Base-by-base conservation (phyloP, 768 basidiomycete genomes). In the Psilocybe subaeruginosa region DNA sequence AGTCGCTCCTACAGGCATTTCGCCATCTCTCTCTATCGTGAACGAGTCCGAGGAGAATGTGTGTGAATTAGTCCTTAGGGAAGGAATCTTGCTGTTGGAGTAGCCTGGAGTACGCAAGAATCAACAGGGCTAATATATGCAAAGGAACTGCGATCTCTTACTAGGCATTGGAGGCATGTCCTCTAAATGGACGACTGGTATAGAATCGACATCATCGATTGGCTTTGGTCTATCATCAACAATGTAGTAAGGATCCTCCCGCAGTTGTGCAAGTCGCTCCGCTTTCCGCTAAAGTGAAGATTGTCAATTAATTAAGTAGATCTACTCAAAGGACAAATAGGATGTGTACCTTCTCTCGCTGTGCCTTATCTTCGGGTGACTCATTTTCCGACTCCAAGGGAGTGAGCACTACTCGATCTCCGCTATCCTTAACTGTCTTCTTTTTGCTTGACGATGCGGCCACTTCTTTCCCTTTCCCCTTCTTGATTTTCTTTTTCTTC, bases 161-260 rank as follows among this genome's bases (percentile, higher is more conserved):
- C 65, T 58, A 14, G 62, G 68, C 31, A 84, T 73, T 45, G 87
- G 75, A 2, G 85, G 88, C 73, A 92, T 82, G 60, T 83, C 87
- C 45, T 97, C 92, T 49, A 99, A 75, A 62, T 80, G 85, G 31
- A 98, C 93, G 23, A 99, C 86, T 0, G 97, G 96, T 74, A 99
- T 98, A 8, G 89, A 85, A 67, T 97, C 95, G n/a, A 97, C 65
- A 69, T 97, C 82, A 7, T 74, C 62, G 27, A 60, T 54, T 57
- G 74, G 78, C 64, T 79, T 70, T 1, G 84, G 77, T 56, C 72
- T 76, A 45, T 86, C 84, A 64, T 92, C 90, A 41, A 88, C 80
- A 64, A 97, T 88, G 73, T 97, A 96, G 76, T 95, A 97, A 3
- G 96, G 95, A 70, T 99, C 95, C 63, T 94, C 92, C 43, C 85